Base-by-base conservation (phyloP, 139 green algal genomes). In the Picochlorum sp. region DNA sequence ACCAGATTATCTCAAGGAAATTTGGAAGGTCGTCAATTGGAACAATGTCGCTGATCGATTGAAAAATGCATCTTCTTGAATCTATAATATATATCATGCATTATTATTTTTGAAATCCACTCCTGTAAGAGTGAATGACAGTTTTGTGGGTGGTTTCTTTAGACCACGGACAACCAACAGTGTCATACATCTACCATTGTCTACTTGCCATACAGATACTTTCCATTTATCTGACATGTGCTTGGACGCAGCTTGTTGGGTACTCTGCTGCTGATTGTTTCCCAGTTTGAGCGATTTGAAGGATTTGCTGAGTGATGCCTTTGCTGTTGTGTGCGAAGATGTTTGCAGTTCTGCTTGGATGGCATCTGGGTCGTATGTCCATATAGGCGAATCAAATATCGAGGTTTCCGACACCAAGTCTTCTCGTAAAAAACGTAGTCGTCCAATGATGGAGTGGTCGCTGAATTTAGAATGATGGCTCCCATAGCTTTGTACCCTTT, bases 21-120 rank as follows among this genome's bases (percentile, higher is more conserved):
- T 98, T 61, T 98, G 92, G 92, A 84, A 90, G 57, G 74, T 98
- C 7, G 82, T 98, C 28, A 98, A 98, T 81, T 98, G 92, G 92
- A 87, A 88, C 57, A 84, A 97, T 61, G 88, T 93, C 28, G 83
- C 62, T 20, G 62, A 80, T 20, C 80, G 87, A 10, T 85, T 85
- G 57, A 72, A 68, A 18, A 73, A 68, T 3, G 88, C 87, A 50
- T 86, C 57, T 21, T 23, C 30, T 45, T 45, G 5, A 59, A 54
- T 21, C 21, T 23, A 23, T 23, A 23, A 54, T 54, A 13, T 23
- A 54, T 23, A 13, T 54, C 34, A 41, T 41, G 34, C 34, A 41
- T 41, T 41, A 41, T 14, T 23, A 23, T 3, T 41, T 41, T 41
- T 41, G 34, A 41, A 41, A 41, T 54, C 16, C 11, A 6, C 47